Conservation (phyloP, 176 grass and related monocot species). For the Chloris gayana region DNA sequence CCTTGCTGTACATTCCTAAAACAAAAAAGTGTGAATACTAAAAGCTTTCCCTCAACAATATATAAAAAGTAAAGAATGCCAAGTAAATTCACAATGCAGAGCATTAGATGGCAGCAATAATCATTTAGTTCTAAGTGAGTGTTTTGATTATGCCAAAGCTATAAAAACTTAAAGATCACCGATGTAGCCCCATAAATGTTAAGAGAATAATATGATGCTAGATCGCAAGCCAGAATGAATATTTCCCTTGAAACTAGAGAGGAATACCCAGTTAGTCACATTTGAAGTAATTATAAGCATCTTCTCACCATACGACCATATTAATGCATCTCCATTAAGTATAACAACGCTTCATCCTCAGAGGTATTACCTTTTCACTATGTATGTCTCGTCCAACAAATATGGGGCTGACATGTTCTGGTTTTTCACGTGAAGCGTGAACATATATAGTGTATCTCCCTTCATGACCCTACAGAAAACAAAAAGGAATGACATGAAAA, state of each 20-base stretch:
- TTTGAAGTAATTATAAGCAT: not conserved
- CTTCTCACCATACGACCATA: not conserved
- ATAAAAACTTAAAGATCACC: not conserved
- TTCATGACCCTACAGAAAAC: constrained; percentile 71
- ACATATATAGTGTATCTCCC: constrained; percentile 82
- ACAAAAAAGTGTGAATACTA: too few species aligned
- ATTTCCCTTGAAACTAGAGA: not conserved
- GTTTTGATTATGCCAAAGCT: not conserved
- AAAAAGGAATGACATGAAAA: not conserved
- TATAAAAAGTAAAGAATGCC: not conserved
- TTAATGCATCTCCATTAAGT: not conserved
- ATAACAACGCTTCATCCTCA: not conserved
- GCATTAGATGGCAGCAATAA: not conserved
- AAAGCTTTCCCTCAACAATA: not conserved
- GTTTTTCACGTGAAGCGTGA: constrained; percentile 72
- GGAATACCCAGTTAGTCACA: not conserved
- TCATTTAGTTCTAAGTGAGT: not conserved
- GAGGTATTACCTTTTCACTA: constrained; percentile 69
- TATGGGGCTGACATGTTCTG: constrained; percentile 61
- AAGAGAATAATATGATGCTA: not conserved
- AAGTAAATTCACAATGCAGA: not conserved
- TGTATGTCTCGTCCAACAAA: constrained; percentile 72
- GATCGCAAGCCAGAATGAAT: not conserved
- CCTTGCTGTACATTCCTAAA: too few species aligned
- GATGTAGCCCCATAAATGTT: not conserved